Conservation (phyloP, 139 green algal genomes). For the Tetradesmus obliquus region DNA sequence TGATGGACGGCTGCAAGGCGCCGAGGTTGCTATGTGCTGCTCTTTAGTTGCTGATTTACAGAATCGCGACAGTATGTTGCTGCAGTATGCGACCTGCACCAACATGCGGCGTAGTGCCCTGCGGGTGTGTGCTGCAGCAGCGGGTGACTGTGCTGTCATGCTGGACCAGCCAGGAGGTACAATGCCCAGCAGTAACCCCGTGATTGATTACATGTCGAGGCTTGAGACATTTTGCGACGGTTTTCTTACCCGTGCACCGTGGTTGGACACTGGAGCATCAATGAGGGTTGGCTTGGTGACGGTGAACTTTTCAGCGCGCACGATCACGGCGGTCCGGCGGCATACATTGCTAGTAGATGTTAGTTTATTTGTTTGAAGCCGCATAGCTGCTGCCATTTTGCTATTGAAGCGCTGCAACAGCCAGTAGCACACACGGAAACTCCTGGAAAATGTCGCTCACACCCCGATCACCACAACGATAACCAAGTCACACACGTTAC, state of each 20-base stretch:
- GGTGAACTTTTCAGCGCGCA: neutral
- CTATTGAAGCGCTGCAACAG: neutral
- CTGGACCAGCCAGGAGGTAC: neutral
- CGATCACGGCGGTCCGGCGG: neutral
- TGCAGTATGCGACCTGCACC: neutral
- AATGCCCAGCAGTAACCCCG: too few species aligned
- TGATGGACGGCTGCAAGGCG: neutral
- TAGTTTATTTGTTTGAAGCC: neutral
- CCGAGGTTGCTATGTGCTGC: neutral
- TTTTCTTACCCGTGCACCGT: slow-evolving; percentile 66
- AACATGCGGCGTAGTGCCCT: neutral
- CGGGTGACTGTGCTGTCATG: neutral
- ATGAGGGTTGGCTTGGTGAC: slow-evolving; percentile 65
- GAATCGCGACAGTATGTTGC: neutral
- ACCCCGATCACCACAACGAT: neutral
- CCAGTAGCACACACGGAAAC: neutral
- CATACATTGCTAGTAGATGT: neutral
- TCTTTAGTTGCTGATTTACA: neutral
- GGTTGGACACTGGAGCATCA: slow-evolving; percentile 74
- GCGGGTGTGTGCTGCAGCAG: neutral
- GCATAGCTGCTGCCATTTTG: neutral
- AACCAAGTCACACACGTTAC: too few species aligned
- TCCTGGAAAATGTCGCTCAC: too few species aligned
- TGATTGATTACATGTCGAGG: neutral
- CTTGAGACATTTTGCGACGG: neutral